Base-by-base conservation (phyloP, 495 filamentous ascomycete species). In the Pyrenopolyporus hunteri region DNA sequence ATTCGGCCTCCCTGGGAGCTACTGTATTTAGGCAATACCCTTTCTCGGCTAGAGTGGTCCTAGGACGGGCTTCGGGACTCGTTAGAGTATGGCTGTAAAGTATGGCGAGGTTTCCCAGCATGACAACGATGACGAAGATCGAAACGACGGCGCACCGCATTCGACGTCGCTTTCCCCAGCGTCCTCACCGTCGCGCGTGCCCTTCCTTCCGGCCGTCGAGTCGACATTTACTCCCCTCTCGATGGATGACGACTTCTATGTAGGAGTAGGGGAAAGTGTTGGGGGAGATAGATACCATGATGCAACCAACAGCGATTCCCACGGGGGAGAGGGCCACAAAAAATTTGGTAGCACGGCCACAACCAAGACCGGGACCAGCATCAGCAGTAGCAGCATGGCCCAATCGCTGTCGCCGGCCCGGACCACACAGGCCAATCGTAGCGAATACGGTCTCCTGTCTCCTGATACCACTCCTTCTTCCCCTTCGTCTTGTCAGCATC, bases 201-300 rank as follows among this genome's bases (percentile, higher is more conserved):
- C 67, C 39, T 73, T 70, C 51, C 64, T 74, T 19, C 61, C 68
- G 10, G 48, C 73, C 35, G 63, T 70, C 47, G 74, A 74, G 31
- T 69, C 74, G 20, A 67, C 72, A 10, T 75, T 76, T 50, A 79
- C 78, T 39, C 77, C 77, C n/a, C 56, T 80, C 37, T 78, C 77
- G 8, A 73, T 79, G 72, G 70, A 74, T 54, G 71, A 68, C 55
- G 63, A 74, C 35, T 64, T 72, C 10, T 73, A 72, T 40, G 47
- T 52, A n/a, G 32, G 32, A 28, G 19, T 46, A 36, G 35, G 28
- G 4, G 29, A 16, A 25, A 45, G 44, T 20, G 33, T 23, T 22
- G 59, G 40, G 20, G 57, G 45, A 31, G 55, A 16, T 13, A 54
- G 43, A 29, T 19, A 26, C 25, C 36, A 29, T 19, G 36, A 59